Percentiles rank a stretch among this genome's conserved stretches.
Conservation (phyloP, 2,329 filamentous ascomycete species). For the Trichoderma sp. region DNA sequence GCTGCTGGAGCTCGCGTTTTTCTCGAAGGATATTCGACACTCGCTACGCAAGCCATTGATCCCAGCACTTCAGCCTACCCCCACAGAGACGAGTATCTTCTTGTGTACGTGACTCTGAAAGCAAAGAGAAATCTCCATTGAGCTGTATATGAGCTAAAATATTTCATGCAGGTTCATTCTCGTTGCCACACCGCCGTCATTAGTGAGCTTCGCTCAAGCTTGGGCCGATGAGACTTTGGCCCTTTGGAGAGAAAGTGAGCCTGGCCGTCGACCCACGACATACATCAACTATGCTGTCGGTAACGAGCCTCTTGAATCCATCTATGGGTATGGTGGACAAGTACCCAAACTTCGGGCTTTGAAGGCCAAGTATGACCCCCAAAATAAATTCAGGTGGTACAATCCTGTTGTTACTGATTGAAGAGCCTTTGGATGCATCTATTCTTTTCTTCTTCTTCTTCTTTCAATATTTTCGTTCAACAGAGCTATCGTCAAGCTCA, state of each 20-base stretch:
- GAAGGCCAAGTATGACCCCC: slow-evolving; percentile 8
- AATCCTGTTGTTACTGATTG: neutral
- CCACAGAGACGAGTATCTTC: slow-evolving; percentile 7
- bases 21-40: neutral
- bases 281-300: slow-evolving; percentile 5
- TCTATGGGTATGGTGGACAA: slow-evolving; percentile 4
- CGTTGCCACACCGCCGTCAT: neutral
- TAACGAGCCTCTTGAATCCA: neutral
- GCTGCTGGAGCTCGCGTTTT: neutral
- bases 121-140: accelerated
- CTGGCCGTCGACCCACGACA: neutral
- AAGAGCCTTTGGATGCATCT: neutral
- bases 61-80: neutral
- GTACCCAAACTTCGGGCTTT: neutral
- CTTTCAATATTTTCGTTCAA: neutral
- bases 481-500: neutral
- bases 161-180: neutral
- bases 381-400: neutral
- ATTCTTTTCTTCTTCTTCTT: neutral
- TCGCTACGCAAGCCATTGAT: neutral
- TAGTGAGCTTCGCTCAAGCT: neutral
- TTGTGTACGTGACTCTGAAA: neutral
- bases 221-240: slow-evolving; percentile 1
- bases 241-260: neutral
- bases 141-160: neutral